Conservation (phyloP, 1,284 basidiomycete genomes). For the Melanopsichium pennsylvanicum region DNA sequence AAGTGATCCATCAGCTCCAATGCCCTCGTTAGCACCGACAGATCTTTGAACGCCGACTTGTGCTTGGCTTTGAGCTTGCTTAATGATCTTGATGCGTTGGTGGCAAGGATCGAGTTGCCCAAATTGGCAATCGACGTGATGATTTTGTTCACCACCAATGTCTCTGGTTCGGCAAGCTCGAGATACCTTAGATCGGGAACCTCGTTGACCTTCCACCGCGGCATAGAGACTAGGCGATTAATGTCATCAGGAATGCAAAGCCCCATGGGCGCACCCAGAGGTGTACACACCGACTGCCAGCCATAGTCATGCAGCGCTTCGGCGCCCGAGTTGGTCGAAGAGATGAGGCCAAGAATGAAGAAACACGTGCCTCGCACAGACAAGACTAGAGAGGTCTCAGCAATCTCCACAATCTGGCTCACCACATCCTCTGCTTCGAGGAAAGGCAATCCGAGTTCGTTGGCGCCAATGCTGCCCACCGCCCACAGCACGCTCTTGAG, state of each 20-base stretch:
- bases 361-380: slow-evolving; percentile 96
- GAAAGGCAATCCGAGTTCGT: slow-evolving; percentile 87
- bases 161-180: slow-evolving; percentile 68
- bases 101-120: slow-evolving; percentile 90
- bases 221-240: slow-evolving; percentile 82
- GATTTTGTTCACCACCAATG: slow-evolving; percentile 79
- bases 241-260: slow-evolving; percentile 86
- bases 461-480: slow-evolving; percentile 91
- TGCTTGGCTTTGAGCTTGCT: slow-evolving; percentile 69
- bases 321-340: slow-evolving; percentile 77
- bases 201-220: slow-evolving; percentile 72
- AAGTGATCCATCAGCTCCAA: slow-evolving; percentile 68
- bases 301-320: slow-evolving; percentile 87
- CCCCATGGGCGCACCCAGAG: slow-evolving; percentile 86
- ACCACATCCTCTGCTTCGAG: slow-evolving; percentile 93
- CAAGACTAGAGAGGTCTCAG: slow-evolving; percentile 84
- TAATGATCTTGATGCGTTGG: slow-evolving; percentile 54
- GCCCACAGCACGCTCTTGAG: slow-evolving; percentile 97
- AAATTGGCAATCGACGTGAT: slow-evolving; percentile 90
- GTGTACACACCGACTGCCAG: slow-evolving; percentile 80
- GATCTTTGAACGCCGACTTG: slow-evolving; percentile 42
- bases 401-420: slow-evolving; percentile 86
- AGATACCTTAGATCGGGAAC: slow-evolving; percentile 27
- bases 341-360: slow-evolving; percentile 86
- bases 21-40: slow-evolving; percentile 51